Conservation (phyloP, 2,329 filamentous ascomycete species). For the Zopfia rhizophila region DNA sequence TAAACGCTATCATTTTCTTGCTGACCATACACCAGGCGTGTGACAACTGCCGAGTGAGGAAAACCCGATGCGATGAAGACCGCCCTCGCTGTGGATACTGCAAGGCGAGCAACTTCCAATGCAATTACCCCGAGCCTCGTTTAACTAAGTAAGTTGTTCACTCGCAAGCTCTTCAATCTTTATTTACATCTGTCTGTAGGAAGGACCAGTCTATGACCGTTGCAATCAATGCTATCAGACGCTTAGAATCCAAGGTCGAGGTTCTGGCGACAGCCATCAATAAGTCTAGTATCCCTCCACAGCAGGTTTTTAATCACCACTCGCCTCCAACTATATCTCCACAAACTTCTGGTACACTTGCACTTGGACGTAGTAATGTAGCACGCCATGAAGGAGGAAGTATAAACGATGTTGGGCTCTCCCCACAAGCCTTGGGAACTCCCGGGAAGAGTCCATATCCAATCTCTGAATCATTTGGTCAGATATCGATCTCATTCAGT, state of each 20-base stretch:
- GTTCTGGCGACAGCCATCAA: conserved; percentile 54
- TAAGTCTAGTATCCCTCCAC: conserved; percentile 22
- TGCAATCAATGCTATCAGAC: conserved; percentile 65
- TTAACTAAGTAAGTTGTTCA: conserved; percentile 58
- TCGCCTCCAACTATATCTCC: no score
- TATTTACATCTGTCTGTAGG: conserved; percentile 36
- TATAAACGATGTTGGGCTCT: conserved; percentile 35
- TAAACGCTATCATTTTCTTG: neutral
- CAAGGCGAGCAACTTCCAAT: conserved; percentile 60
- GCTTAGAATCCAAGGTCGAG: conserved; percentile 64
- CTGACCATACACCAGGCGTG: conserved; percentile 57
- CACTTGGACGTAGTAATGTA: conserved; percentile 28
- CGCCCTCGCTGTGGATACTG: conserved; percentile 63
- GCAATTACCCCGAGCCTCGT: conserved; percentile 64
- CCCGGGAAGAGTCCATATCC: conserved; percentile 36
- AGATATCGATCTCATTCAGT: conserved; percentile 60
- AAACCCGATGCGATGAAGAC: conserved; percentile 66
- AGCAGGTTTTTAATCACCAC: no score
- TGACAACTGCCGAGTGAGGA: conserved; percentile 64
- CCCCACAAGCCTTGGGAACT: conserved; percentile 38
- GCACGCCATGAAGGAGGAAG: conserved; percentile 30
- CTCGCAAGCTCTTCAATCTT: neutral
- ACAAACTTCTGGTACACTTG: neutral
- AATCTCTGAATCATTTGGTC: conserved; percentile 27
- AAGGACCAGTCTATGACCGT: conserved; percentile 65